These are phyloP conservation scores for Elongisporangium senticosum DNA, from an alignment of 352 stramenopile genomes.

Conservation along the genomic window DNA sequence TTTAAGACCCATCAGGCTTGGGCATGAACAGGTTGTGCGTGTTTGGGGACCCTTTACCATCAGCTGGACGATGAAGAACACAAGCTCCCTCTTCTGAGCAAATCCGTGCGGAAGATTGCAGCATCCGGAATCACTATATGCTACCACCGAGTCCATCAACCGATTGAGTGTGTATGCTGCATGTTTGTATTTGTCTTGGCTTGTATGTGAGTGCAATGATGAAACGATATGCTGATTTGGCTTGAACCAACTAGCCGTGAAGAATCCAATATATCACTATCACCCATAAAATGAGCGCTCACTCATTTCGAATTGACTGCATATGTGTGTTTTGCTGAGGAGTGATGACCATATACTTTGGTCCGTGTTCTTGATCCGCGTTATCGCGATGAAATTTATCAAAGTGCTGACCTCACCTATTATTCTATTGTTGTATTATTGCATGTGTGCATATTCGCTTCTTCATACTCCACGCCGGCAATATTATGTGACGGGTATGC, in stretches of 20 bases:
- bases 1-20: background rate
- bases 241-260: conserved; percentile 91
- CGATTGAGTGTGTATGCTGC: conserved; percentile 13
- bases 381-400: conserved; percentile 88
- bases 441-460: conserved; percentile 34
- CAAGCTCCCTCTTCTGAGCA: conserved; percentile 88
- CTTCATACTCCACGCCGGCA: conserved; percentile 86
- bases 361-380: conserved; percentile 90
- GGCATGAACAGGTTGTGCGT: background rate
- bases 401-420: conserved; percentile 77
- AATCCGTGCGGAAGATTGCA: conserved; percentile 72
- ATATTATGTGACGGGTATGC: conserved; percentile 57
- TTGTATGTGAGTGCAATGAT: conserved; percentile 65
- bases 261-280: conserved; percentile 90
- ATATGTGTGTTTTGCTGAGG: conserved; percentile 27
- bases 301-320: conserved; percentile 10
- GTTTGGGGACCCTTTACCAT: conserved; percentile 9
- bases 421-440: conserved; percentile 3
- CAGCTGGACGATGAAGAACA: conserved; percentile 63
- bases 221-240: conserved; percentile 76
- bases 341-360: conserved; percentile 88
- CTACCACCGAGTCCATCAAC: conserved; percentile 67
- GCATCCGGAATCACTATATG: conserved; percentile 90
- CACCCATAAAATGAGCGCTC: conserved; percentile 91
- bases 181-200: conserved; percentile 14